Evolutionary conservation across 2,329 filamentous ascomycete species (phyloP).

Genomic region (Fusarium goolgardi): DNA sequence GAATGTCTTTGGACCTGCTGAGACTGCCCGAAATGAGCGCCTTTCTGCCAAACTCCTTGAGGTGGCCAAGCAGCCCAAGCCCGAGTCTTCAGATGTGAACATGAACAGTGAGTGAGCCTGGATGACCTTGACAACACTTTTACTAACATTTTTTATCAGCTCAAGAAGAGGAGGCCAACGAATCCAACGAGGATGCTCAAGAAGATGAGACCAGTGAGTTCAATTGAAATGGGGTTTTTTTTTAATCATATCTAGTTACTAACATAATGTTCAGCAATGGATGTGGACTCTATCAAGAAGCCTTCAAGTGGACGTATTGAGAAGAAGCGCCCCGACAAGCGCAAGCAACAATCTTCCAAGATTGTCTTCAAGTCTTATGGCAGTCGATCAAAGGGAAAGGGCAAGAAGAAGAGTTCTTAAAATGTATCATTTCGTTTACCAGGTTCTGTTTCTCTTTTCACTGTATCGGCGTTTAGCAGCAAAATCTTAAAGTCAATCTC

Average conservation of each 20-base stretch:
- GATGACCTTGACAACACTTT: background rate
- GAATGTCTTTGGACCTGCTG: slow-evolving; percentile 85
- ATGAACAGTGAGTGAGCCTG: slow-evolving; percentile 55
- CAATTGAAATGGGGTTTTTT: background rate
- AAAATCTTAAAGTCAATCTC: slow-evolving; percentile 46
- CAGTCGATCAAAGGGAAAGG: slow-evolving; percentile 60
- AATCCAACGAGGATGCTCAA: slow-evolving; percentile 49
- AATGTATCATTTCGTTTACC: slow-evolving; percentile 18
- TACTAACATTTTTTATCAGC: slow-evolving; percentile 35
- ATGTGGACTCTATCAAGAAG: slow-evolving; percentile 64
- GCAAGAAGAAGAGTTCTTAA: slow-evolving; percentile 56
- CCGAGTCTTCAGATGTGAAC: slow-evolving; percentile 63
- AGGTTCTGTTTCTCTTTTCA: slow-evolving; percentile 28
- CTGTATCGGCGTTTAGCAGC: slow-evolving; percentile 40
- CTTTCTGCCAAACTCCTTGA: slow-evolving; percentile 88
- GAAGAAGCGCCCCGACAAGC: slow-evolving; percentile 69
- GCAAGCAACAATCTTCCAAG: slow-evolving; percentile 64
- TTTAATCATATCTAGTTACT: slow-evolving; percentile 7
- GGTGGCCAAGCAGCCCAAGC: slow-evolving; percentile 80
- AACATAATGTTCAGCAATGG: slow-evolving; percentile 60
- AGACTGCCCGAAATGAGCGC: slow-evolving; percentile 81
- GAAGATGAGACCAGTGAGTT: slow-evolving; percentile 44
- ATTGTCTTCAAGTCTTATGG: slow-evolving; percentile 72
- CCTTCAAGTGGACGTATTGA: slow-evolving; percentile 53
- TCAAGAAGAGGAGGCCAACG: slow-evolving; percentile 46